A percentile compares a stretch with the other conserved stretches of the same genome.
phyloP scores from a whole-genome alignment of 768 basidiomycete genomes.

The Hygrophoropsis aurantiaca region DNA sequence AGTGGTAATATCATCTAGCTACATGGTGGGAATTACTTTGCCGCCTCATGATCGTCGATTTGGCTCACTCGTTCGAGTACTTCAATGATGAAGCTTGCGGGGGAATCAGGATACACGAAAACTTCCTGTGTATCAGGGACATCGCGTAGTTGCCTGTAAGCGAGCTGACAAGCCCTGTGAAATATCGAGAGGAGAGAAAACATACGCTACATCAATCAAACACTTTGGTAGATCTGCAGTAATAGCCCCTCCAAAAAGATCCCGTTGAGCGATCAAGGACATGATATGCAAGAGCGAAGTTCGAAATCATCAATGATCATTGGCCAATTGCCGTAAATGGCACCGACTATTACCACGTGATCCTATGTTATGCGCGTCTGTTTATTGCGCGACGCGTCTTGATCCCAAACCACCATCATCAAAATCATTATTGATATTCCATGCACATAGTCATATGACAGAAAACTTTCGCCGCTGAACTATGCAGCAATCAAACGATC shows the following conservation, averaged over 20 bases:
- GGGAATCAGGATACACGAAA: conserved; percentile 68
- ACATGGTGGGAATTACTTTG: conserved; percentile 49
- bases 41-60: conserved; percentile 57
- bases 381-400: conserved; percentile 10
- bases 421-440: conserved; percentile 4
- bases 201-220: conserved; percentile 88
- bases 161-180: conserved; percentile 1
- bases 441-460: conserved; percentile 29
- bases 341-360: conserved; percentile 21
- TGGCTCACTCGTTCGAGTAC: conserved; percentile 72
- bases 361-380: conserved; percentile 15
- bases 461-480: conserved; percentile 57
- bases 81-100: conserved; percentile 80
- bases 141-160: conserved; percentile 65
- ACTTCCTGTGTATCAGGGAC: conserved; percentile 96
- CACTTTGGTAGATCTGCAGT: conserved; percentile 49
- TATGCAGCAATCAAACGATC: conserved; percentile 53
- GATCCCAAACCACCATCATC: conserved; percentile 5
- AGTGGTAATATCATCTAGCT: conserved; percentile 4
- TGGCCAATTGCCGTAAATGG: conserved; percentile 1
- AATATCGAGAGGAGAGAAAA: conserved; percentile 16
- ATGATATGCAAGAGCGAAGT: no score
- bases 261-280: conserved; percentile 24
- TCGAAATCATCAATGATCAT: no score
- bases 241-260: conserved; percentile 90